phyloP scores from a whole-genome alignment of 2,329 filamentous ascomycete species.

The Clonostachys rhizophaga region DNA sequence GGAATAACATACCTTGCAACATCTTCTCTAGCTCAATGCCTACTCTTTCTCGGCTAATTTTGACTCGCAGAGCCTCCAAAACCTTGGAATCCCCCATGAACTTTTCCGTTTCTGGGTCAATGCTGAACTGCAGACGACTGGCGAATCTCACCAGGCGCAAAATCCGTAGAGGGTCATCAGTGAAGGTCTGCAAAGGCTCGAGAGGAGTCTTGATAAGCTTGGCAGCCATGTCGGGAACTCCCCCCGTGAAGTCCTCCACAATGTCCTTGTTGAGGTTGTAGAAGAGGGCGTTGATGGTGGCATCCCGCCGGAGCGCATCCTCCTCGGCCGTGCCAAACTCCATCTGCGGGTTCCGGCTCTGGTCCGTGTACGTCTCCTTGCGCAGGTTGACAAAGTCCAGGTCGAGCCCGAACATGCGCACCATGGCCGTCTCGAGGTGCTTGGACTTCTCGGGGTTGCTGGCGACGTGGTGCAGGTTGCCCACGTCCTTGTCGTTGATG shows the following conservation, averaged over 20 bases:
- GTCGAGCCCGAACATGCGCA: slow-evolving; percentile 79
- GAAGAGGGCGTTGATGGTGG: slow-evolving; percentile 92
- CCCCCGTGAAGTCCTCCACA: slow-evolving; percentile 83
- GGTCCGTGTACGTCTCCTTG: slow-evolving; percentile 85
- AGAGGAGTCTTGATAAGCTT: slow-evolving; percentile 80
- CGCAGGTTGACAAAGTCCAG: slow-evolving; percentile 92
- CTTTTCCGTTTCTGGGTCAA: slow-evolving; percentile 63
- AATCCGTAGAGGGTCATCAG: slow-evolving; percentile 86
- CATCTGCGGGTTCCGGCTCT: slow-evolving; percentile 86
- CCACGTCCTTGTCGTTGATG: slow-evolving; percentile 54
- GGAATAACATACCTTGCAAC: slow-evolving; percentile 55
- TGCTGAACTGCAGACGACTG: slow-evolving; percentile 74
- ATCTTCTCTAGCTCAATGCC: slow-evolving; percentile 89
- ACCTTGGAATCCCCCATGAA: slow-evolving; percentile 81
- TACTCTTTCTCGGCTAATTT: slow-evolving; percentile 90
- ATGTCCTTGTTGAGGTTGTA: slow-evolving; percentile 79
- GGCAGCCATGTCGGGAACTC: slow-evolving; percentile 68
- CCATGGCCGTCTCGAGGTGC: slow-evolving; percentile 88
- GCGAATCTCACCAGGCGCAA: slow-evolving; percentile 87
- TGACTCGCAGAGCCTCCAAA: slow-evolving; percentile 70
- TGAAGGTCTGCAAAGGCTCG: slow-evolving; percentile 87
- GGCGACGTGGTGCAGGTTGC: slow-evolving; percentile 80
- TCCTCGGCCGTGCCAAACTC: slow-evolving; percentile 91
- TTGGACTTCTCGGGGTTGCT: slow-evolving; percentile 96
- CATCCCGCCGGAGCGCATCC: slow-evolving; percentile 84